A percentile compares a stretch with the other conserved stretches of the same genome.
Evolutionary conservation across 2,329 filamentous ascomycete genomes (phyloP).

Genomic region (Monilinia aucupariae): DNA sequence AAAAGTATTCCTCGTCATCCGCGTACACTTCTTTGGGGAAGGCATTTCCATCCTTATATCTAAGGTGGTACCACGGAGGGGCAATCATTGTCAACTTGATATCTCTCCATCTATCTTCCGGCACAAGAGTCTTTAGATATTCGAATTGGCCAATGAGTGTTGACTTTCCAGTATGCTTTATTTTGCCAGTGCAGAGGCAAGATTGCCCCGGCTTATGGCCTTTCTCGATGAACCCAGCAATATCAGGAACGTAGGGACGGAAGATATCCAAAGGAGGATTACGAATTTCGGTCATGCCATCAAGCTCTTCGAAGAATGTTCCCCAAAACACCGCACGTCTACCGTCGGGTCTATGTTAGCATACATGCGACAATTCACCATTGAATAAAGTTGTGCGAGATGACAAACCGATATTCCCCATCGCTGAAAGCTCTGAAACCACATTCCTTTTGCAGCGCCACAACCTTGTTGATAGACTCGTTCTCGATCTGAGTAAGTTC

Average conservation of each 20-base stretch:
- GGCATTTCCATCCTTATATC: conserved; percentile 49
- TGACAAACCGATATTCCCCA: conserved; percentile 46
- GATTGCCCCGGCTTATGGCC: conserved; percentile 44
- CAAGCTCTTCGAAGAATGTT: conserved; percentile 31
- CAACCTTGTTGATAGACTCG: conserved; percentile 52
- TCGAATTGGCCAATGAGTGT: conserved; percentile 52
- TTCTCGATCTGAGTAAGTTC: conserved; percentile 47
- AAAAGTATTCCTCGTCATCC: conserved; percentile 49
- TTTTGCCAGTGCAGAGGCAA: conserved; percentile 43
- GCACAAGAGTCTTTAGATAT: conserved; percentile 53
- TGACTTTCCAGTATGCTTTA: conserved; percentile 42
- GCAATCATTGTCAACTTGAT: conserved; percentile 66
- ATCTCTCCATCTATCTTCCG: conserved; percentile 56
- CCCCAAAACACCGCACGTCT: conserved; percentile 32
- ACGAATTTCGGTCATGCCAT: conserved; percentile 30
- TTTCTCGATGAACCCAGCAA: conserved; percentile 40
- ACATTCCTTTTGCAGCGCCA: conserved; percentile 52
- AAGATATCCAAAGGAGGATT: conserved; percentile 37
- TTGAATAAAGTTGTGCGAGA: not conserved
- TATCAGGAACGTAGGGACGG: conserved; percentile 38
- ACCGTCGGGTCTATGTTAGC: not conserved
- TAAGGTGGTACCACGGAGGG: conserved; percentile 65
- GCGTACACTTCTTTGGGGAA: conserved; percentile 47
- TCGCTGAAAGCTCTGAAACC: conserved; percentile 53
- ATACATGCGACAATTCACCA: not conserved